A percentile compares a stretch with the other conserved stretches of the same genome.
Conservation (phyloP, 164 flowering plant species). For the Nelumbo lutea region DNA sequence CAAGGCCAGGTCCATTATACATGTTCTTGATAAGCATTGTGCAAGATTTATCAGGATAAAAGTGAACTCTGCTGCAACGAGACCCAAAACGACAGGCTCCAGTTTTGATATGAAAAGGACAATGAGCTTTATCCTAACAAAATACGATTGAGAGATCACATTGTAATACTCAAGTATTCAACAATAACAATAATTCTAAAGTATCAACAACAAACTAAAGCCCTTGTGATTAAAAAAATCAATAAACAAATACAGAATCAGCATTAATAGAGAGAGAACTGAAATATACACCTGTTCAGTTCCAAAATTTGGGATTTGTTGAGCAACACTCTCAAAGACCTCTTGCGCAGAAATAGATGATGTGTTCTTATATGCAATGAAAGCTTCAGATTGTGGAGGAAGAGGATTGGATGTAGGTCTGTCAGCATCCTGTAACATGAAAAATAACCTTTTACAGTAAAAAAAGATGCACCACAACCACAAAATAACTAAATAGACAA, state of each 20-base stretch:
- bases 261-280: not conserved
- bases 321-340: conserved; percentile 63
- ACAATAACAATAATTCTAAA: too few relatives aligned
- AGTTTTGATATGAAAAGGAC: conserved; percentile 94
- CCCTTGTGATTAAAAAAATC: not conserved
- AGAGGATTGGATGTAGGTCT: conserved; percentile 96
- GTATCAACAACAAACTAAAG: too few relatives aligned
- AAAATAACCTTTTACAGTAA: not conserved
- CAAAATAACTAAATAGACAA: too few relatives aligned
- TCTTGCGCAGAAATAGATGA: conserved; percentile 39
- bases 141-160: not conserved
- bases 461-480: not conserved
- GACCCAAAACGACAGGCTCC: conserved; percentile 94
- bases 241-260: not conserved
- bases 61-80: conserved; percentile 93
- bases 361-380: conserved; percentile 42
- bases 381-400: conserved; percentile 88
- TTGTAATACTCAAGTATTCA: not conserved
- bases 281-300: conserved; percentile 73
- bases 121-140: conserved; percentile 89
- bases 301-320: conserved; percentile 85
- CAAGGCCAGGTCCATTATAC: conserved; percentile 97
- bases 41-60: conserved; percentile 90
- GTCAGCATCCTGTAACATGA: conserved; percentile 48
- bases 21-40: conserved; percentile 90